These are phyloP conservation scores for Fennellomyces sp. DNA, from an alignment of 371 early-diverging fungal species.

Conservation along the genomic window DNA sequence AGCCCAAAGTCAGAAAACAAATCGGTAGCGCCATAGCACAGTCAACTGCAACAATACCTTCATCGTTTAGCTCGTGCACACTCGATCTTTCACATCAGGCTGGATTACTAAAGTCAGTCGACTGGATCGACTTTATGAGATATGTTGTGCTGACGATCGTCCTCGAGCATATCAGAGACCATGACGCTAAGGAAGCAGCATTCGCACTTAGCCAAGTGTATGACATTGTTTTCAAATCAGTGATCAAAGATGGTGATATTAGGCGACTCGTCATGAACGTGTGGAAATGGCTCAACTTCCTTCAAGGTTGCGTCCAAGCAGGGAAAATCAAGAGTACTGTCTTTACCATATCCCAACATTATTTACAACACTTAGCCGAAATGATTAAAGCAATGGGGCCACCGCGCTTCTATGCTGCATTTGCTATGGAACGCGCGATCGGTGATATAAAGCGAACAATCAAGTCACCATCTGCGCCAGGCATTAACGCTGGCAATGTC, in stretches of 20 bases:
- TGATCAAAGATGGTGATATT: background rate
- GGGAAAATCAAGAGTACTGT: background rate
- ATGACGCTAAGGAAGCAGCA: background rate
- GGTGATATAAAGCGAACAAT: background rate
- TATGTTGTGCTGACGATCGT: background rate
- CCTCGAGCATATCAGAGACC: background rate
- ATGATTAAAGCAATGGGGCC: background rate
- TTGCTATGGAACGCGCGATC: background rate
- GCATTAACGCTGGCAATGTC: background rate
- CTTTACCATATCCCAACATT: background rate
- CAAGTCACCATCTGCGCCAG: background rate
- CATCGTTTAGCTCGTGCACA: background rate
- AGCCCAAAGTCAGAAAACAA: background rate
- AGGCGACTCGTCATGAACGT: background rate
- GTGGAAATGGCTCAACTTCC: constrained; percentile 1
- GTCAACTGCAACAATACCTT: background rate
- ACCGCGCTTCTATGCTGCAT: background rate
- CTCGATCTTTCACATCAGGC: background rate
- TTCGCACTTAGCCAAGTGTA: background rate
- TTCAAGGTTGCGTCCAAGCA: background rate
- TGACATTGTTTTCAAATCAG: background rate
- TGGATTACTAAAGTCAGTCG: background rate
- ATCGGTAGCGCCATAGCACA: background rate
- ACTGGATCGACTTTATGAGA: background rate
- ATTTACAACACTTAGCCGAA: background rate